Conservation (phyloP, 2,329 filamentous ascomycete species). For the Neopestalotiopsis rosae region DNA sequence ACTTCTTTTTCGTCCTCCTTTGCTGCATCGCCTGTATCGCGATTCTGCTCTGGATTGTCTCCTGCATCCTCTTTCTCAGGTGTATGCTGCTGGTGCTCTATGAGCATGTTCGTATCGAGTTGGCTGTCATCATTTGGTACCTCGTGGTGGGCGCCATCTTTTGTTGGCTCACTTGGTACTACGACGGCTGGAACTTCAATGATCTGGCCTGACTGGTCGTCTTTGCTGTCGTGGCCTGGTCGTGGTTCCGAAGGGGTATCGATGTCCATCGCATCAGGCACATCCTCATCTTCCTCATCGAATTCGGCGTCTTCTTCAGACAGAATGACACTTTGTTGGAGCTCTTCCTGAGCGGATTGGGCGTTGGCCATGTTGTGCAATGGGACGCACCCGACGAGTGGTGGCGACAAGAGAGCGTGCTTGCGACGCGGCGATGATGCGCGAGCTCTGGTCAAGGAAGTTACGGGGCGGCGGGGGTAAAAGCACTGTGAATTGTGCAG, state of each 20-base stretch:
- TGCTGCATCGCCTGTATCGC: slow-evolving; percentile 25
- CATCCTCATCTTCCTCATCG: slow-evolving; percentile 45
- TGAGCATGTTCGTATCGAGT: too few relatives aligned
- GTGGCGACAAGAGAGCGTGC: background rate
- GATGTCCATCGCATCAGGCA: slow-evolving; percentile 34
- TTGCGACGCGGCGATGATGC: background rate
- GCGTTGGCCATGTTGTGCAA: slow-evolving; percentile 52
- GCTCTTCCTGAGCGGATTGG: slow-evolving; percentile 62
- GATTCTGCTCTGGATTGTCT: too few relatives aligned
- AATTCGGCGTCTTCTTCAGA: slow-evolving; percentile 51
- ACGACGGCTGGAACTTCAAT: background rate
- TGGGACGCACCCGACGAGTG: background rate
- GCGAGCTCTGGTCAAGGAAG: background rate
- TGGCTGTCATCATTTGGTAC: background rate
- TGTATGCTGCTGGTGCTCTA: too few relatives aligned
- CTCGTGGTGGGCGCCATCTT: background rate
- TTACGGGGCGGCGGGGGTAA: background rate
- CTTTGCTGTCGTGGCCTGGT: background rate
- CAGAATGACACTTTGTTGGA: slow-evolving; percentile 59
- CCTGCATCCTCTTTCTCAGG: too few relatives aligned
- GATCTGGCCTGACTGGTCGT: background rate
- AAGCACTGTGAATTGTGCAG: slow-evolving; percentile 14
- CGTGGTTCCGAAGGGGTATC: slow-evolving; percentile 21
- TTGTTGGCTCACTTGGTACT: background rate
- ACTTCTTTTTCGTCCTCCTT: slow-evolving; percentile 34